Evolutionary conservation across 768 basidiomycete genomes (phyloP), one percentile per base, ranked within the genome.

Genomic region (Mycena belliarum): DNA sequence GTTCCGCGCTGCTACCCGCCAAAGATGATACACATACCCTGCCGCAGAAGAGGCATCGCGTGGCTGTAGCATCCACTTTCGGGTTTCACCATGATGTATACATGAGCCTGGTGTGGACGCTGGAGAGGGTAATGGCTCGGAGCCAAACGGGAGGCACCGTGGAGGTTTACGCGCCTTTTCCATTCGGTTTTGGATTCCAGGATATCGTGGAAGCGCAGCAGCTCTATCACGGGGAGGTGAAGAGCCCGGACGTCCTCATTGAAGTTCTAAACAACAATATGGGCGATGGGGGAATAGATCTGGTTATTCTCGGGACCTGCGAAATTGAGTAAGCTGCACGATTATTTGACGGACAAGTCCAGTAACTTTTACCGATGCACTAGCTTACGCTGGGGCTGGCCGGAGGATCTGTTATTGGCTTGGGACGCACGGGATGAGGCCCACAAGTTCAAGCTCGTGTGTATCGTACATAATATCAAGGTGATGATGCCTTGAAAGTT

Each of bases 261-360:
- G 49, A 66, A 1, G 68, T 68, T 23, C 47, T 77, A 12, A 61
- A 62, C 29, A 51, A 46, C 29, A 57, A 65, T 24, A 59, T 46
- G 32, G 66, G 57, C 3, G 61, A 64, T 23, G 61, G 61, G 32
- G 66, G 64, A n/a, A 67, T 76, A n/a, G 76, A 76, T 57, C 24
- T 76, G 49, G 63, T 79, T 20, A 62, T 78, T 8, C 64, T 78
- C 2, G 77, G 77, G n/a, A 78, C 76, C n/a, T 79, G 78, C 63
- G 78, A 79, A 60, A 51, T 75, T 21, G 77, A 79, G 77, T 78
- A 49, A 57, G 74, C 62, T 24, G 6, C 33, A 40, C 48, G 15
- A 24, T 28, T 45, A 37, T 14, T 38, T 28, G 20, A 1, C 6
- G 3, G 9, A 33, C n/a, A 40, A 1, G 33, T 28, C 28, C 11